phyloP scores from a whole-genome alignment of 2,329 filamentous ascomycete species.

The Phyllosticta citrichinensis region DNA sequence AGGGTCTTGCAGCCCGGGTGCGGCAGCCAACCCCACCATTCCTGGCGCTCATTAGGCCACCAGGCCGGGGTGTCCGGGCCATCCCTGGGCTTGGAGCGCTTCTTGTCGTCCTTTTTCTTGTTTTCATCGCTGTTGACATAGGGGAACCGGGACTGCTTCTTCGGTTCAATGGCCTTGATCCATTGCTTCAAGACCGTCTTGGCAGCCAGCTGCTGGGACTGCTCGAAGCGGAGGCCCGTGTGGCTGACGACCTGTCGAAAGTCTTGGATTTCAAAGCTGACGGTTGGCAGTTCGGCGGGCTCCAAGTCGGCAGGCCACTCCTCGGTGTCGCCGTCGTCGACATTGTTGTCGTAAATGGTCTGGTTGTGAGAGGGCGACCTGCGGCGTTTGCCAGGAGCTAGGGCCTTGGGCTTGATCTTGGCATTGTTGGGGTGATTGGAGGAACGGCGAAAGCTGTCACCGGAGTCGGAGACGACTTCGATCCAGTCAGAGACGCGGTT shows the following conservation, averaged over 20 bases:
- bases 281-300: not conserved
- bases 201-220: conserved; percentile 60
- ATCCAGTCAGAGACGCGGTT: not conserved
- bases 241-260: not conserved
- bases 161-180: conserved; percentile 65
- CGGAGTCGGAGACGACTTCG: not conserved
- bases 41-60: conserved; percentile 21
- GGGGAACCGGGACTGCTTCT: conserved; percentile 65
- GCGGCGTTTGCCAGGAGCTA: conserved; percentile 5
- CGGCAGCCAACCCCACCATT: conserved; percentile 6
- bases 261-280: conserved; percentile 4
- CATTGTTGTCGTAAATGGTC: conserved; percentile 4
- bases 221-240: conserved; percentile 42
- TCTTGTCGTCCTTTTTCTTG: conserved; percentile 21
- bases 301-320: conserved; percentile 6
- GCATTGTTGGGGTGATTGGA: not conserved
- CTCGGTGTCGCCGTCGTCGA: conserved; percentile 7
- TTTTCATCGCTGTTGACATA: conserved; percentile 57
- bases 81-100: conserved; percentile 31
- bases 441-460: not conserved
- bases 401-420: conserved; percentile 4
- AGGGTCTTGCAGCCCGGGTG: not conserved
- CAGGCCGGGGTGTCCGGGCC: conserved; percentile 23
- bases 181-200: conserved; percentile 66
- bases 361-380: conserved; percentile 9